A percentile compares a stretch with the other conserved stretches of the same genome.
Conservation (phyloP, 108 stramenopile species). For the Nitzschia sp. region DNA sequence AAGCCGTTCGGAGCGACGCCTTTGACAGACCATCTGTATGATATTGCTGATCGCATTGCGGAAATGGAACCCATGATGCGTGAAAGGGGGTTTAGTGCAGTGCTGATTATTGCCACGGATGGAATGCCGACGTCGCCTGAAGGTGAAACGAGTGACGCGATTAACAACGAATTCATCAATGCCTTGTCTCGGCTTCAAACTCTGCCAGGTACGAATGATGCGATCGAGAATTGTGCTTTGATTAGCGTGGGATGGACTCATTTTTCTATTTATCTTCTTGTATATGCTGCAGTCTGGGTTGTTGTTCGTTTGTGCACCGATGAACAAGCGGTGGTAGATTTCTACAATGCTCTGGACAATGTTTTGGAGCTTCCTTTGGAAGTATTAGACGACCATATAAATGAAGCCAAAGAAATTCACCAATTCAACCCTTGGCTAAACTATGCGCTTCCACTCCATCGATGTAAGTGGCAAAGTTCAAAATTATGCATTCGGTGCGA, state of each 20-base stretch:
- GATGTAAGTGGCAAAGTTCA: background rate
- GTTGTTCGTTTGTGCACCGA: slow-evolving; percentile 82
- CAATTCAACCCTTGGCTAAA: slow-evolving; percentile 62
- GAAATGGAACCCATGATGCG: slow-evolving; percentile 37
- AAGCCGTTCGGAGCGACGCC: slow-evolving; percentile 62
- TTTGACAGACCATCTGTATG: slow-evolving; percentile 49
- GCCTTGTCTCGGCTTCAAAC: slow-evolving; percentile 53
- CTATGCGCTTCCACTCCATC: slow-evolving; percentile 67
- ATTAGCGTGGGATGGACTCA: too few relatives aligned
- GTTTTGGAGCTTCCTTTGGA: slow-evolving; percentile 68
- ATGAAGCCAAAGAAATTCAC: slow-evolving; percentile 70
- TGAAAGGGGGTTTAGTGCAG: slow-evolving; percentile 41
- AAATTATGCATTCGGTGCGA: too few relatives aligned
- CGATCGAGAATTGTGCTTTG: too few relatives aligned
- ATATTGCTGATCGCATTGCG: slow-evolving; percentile 42
- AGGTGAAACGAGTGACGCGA: slow-evolving; percentile 33
- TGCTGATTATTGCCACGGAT: slow-evolving; percentile 58
- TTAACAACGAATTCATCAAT: slow-evolving; percentile 36
- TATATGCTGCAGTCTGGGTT: slow-evolving; percentile 58
- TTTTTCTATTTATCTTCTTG: too few relatives aligned
- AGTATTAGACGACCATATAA: slow-evolving; percentile 70
- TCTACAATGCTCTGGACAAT: slow-evolving; percentile 72
- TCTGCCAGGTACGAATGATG: slow-evolving; percentile 46
- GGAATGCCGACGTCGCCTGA: slow-evolving; percentile 52
- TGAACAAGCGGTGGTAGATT: slow-evolving; percentile 56